Conservation (phyloP, 164 flowering plant species). For the Aristolochia californica region DNA sequence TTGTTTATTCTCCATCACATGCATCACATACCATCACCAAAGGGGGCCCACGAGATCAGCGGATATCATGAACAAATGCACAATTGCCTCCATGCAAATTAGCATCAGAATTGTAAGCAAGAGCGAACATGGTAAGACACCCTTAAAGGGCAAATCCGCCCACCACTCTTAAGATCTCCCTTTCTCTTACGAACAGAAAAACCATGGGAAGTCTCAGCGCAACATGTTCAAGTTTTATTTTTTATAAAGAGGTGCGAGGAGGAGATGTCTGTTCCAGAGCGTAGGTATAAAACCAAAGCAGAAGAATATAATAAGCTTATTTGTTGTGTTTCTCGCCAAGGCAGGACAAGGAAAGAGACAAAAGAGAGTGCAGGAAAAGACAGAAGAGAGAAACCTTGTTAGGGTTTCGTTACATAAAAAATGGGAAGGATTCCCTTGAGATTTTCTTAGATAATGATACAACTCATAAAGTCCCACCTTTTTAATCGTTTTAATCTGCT, state of each 20-base stretch:
- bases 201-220: too few relatives aligned
- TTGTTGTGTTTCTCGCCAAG: slow-evolving; percentile 10
- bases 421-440: slow-evolving; percentile 13
- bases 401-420: slow-evolving; percentile 23
- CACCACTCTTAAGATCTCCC: too few relatives aligned
- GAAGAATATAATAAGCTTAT: background rate
- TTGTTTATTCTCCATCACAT: too few relatives aligned
- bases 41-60: too few relatives aligned
- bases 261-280: slow-evolving; percentile 1
- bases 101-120: too few relatives aligned
- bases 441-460: slow-evolving; percentile 1
- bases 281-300: background rate
- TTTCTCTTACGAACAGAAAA: too few relatives aligned
- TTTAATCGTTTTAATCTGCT: background rate
- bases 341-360: slow-evolving; percentile 37
- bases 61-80: too few relatives aligned
- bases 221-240: background rate
- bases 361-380: slow-evolving; percentile 58
- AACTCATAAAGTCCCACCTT: slow-evolving; percentile 10
- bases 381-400: slow-evolving; percentile 57
- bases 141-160: too few relatives aligned
- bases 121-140: too few relatives aligned
- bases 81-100: too few relatives aligned
- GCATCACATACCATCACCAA: too few relatives aligned
- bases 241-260: too few relatives aligned